These are phyloP conservation scores for Citrus cavaleriei DNA, from an alignment of 345 rosid genomes.

Conservation along the genomic window DNA sequence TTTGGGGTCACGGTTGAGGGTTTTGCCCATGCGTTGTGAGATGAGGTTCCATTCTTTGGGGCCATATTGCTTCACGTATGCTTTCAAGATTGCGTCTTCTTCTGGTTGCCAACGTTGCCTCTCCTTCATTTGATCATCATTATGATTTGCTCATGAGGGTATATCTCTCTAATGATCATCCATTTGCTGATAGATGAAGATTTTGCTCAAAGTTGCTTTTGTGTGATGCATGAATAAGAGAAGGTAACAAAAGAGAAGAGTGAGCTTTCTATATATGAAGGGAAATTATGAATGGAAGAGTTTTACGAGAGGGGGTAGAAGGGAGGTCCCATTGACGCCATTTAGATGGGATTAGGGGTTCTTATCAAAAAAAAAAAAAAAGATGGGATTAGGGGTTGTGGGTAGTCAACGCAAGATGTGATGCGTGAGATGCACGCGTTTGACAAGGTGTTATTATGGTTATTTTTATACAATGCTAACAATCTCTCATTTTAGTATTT, in stretches of 20 bases:
- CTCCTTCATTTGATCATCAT: conserved; percentile 46
- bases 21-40: conserved; percentile 43
- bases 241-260: too few relatives aligned
- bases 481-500: too few relatives aligned
- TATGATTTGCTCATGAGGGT: not conserved
- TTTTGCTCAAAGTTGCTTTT: too few relatives aligned
- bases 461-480: too few relatives aligned
- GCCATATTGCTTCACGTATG: conserved; percentile 51
- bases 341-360: not conserved
- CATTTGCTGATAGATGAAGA: too few relatives aligned
- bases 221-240: too few relatives aligned
- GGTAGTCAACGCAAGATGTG: not conserved
- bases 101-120: conserved; percentile 57
- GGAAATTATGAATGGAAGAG: too few relatives aligned
- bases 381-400: not conserved
- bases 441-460: too few relatives aligned
- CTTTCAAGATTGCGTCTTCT: conserved; percentile 42
- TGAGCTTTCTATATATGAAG: too few relatives aligned
- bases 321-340: not conserved
- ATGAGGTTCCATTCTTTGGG: conserved; percentile 52
- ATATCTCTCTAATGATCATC: too few relatives aligned
- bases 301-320: not conserved
- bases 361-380: too few relatives aligned
- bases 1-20: conserved; percentile 43
- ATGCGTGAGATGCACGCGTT: not conserved